Conservation (phyloP, 495 filamentous ascomycete species). For the Xylaria telfairii region DNA sequence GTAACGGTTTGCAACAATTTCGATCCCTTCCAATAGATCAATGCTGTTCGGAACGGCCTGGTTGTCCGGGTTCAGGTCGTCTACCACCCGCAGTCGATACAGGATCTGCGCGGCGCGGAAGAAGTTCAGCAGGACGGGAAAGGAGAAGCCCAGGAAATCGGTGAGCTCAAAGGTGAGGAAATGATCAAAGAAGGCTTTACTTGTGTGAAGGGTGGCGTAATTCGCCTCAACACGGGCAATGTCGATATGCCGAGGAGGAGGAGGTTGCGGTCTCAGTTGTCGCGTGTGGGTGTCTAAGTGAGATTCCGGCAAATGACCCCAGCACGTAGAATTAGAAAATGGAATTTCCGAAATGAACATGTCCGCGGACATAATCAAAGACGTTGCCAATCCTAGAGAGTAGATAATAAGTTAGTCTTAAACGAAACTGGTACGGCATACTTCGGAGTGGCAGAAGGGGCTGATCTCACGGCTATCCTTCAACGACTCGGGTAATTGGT, state of each 20-base stretch:
- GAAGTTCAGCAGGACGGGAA: constrained; percentile 34
- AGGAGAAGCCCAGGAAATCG: constrained; percentile 30
- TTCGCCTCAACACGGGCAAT: constrained; percentile 32
- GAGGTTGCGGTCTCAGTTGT: not conserved
- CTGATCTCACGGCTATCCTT: constrained; percentile 32
- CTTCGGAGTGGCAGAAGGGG: not conserved
- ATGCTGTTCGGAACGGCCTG: constrained; percentile 20
- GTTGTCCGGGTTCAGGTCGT: constrained; percentile 35
- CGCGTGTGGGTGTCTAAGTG: not conserved
- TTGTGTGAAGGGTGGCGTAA: constrained; percentile 30
- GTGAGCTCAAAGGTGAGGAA: constrained; percentile 29
- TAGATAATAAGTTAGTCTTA: not conserved
- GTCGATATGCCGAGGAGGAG: constrained; percentile 14
- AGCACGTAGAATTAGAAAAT: constrained; percentile 31
- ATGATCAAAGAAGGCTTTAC: constrained; percentile 34
- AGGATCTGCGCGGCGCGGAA: constrained; percentile 32
- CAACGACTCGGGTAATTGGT: constrained; percentile 28
- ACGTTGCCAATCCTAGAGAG: constrained; percentile 9
- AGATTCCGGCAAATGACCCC: constrained; percentile 20
- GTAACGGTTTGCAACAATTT: constrained; percentile 25
- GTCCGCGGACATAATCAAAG: constrained; percentile 25
- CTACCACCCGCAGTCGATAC: constrained; percentile 36
- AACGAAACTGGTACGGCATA: not conserved
- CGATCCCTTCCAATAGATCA: constrained; percentile 27
- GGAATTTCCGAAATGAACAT: constrained; percentile 36